Evolutionary conservation across 108 stramenopile genomes (phyloP).

Genomic region (Nitzschia putrida): DNA sequence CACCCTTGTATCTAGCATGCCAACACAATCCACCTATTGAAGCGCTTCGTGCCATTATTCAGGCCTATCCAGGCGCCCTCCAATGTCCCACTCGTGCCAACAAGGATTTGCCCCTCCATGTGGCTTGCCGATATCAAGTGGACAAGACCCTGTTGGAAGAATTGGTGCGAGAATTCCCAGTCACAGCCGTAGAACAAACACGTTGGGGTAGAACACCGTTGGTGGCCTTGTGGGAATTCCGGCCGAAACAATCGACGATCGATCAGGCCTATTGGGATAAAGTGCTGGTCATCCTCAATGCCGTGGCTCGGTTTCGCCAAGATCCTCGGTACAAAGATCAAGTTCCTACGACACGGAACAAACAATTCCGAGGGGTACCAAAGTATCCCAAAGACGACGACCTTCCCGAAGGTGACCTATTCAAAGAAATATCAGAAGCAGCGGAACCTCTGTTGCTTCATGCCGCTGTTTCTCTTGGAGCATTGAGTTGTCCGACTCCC

Average conservation of each 20-base stretch:
- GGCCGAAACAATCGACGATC: background rate
- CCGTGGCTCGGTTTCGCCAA: slow-evolving; percentile 33
- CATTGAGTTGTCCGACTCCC: slow-evolving; percentile 23
- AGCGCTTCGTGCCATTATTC: slow-evolving; percentile 24
- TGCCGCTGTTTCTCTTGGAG: slow-evolving; percentile 42
- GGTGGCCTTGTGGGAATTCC: slow-evolving; percentile 29
- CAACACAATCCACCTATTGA: slow-evolving; percentile 33
- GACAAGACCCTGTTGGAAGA: slow-evolving; percentile 11
- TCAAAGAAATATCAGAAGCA: background rate
- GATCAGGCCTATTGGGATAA: slow-evolving; percentile 36
- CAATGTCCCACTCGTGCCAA: slow-evolving; percentile 7
- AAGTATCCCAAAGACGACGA: background rate
- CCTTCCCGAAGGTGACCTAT: background rate
- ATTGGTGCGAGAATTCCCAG: slow-evolving; percentile 20
- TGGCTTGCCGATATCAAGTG: slow-evolving; percentile 37
- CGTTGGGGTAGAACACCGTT: slow-evolving; percentile 25
- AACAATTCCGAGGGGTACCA: background rate
- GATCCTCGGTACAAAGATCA: slow-evolving; percentile 5
- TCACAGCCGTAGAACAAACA: slow-evolving; percentile 23
- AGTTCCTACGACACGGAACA: background rate
- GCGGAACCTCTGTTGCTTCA: slow-evolving; percentile 26
- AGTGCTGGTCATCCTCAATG: slow-evolving; percentile 25
- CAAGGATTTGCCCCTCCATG: slow-evolving; percentile 39
- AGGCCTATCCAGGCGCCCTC: slow-evolving; percentile 26
- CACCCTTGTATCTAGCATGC: slow-evolving; percentile 36